A percentile compares a stretch with the other conserved stretches of the same genome.
Evolutionary conservation across 1,284 basidiomycete genomes (phyloP).

Genomic region (Irpex lacteus): DNA sequence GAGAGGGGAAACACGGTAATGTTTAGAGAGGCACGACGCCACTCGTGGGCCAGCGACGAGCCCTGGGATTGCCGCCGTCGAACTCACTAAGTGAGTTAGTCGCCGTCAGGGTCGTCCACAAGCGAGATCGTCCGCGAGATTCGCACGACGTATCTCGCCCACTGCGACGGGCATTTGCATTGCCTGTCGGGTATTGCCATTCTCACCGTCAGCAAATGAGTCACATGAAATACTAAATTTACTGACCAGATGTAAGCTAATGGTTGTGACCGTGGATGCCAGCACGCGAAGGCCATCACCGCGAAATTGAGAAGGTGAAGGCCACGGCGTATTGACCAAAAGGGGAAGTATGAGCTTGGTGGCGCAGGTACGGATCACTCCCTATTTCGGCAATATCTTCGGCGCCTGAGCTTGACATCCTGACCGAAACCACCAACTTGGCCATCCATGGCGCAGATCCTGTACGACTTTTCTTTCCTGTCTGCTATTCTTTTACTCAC

Average conservation of each 20-base stretch:
- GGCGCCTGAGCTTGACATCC: neutral
- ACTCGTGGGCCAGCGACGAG: neutral
- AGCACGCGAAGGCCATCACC: neutral
- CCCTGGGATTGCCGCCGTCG: neutral
- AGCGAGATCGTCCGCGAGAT: constrained; percentile 4
- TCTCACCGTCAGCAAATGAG: neutral
- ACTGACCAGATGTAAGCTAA: too few relatives aligned
- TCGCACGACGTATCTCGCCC: neutral
- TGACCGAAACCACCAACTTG: neutral
- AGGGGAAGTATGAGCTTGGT: neutral
- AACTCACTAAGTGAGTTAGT: neutral
- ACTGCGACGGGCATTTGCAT: neutral
- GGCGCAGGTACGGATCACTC: neutral
- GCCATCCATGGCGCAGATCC: neutral
- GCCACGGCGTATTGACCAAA: neutral
- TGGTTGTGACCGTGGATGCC: neutral
- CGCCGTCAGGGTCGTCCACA: neutral
- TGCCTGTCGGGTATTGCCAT: neutral
- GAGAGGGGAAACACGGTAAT: neutral
- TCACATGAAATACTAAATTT: too few relatives aligned
- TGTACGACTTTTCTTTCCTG: neutral
- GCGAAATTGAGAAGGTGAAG: neutral
- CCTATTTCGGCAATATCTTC: neutral
- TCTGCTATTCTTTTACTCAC: neutral
- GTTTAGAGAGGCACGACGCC: neutral